Evolutionary conservation across 1,139 yeast species (phyloP).

Genomic region (Blastobotrys ciferrii): DNA sequence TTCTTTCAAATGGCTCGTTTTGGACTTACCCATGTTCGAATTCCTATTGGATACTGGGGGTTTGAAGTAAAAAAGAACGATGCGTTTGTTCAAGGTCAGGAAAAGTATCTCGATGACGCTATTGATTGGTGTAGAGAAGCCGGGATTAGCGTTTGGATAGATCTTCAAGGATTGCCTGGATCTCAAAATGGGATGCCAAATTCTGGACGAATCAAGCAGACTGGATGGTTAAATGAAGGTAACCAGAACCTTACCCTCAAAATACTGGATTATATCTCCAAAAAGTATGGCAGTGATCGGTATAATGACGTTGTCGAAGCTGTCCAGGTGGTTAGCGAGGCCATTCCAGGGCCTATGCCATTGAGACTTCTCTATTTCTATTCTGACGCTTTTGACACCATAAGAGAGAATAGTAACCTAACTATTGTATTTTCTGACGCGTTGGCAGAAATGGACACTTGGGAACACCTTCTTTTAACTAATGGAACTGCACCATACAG

Average conservation of each 20-base stretch:
- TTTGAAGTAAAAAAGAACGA: constrained; percentile 61
- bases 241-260: constrained; percentile 53
- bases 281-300: constrained; percentile 63
- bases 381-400: background rate
- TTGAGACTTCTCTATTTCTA: background rate
- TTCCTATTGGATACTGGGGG: constrained; percentile 97
- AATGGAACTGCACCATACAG: background rate
- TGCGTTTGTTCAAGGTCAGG: constrained; percentile 88
- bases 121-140: constrained; percentile 67
- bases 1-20: constrained; percentile 55
- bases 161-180: constrained; percentile 74
- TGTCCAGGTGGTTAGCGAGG: constrained; percentile 84
- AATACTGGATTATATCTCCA: constrained; percentile 44
- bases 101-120: constrained; percentile 66
- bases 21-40: constrained; percentile 82
- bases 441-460: background rate
- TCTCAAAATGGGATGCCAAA: constrained; percentile 90
- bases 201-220: constrained; percentile 67
- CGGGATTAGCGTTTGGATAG: constrained; percentile 79
- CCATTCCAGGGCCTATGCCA: constrained; percentile 41
- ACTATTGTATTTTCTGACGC: background rate
- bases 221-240: constrained; percentile 43
- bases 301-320: constrained; percentile 70
- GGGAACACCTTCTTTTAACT: background rate
- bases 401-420: background rate